Conservation (phyloP, 1,284 basidiomycete genomes). For the Coriolopsis trogii region DNA sequence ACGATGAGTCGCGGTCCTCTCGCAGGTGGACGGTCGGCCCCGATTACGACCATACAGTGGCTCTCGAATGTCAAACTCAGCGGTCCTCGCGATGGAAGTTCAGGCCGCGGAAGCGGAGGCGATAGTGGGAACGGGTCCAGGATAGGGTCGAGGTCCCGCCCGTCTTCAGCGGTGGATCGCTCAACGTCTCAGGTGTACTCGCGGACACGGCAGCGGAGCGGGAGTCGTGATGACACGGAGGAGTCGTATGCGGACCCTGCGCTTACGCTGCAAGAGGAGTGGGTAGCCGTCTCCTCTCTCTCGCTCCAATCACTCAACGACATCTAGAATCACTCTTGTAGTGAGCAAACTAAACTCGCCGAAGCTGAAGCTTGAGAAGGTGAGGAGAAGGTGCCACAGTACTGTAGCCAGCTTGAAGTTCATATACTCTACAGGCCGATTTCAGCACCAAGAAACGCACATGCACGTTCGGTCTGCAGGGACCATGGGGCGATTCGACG, state of each 20-base stretch:
- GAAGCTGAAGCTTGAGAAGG: slow-evolving; percentile 88
- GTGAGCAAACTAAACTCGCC: slow-evolving; percentile 69
- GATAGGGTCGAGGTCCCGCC: slow-evolving; percentile 29
- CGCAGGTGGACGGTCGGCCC: slow-evolving; percentile 48
- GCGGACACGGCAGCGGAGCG: slow-evolving; percentile 37
- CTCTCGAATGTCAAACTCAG: slow-evolving; percentile 70
- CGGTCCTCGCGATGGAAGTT: slow-evolving; percentile 49
- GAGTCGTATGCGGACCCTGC: slow-evolving; percentile 47
- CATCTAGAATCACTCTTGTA: slow-evolving; percentile 80
- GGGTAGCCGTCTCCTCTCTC: too few species aligned
- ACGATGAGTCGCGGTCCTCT: slow-evolving; percentile 62
- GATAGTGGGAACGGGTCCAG: slow-evolving; percentile 44
- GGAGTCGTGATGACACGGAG: slow-evolving; percentile 43
- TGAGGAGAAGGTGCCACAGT: slow-evolving; percentile 29
- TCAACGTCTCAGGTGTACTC: slow-evolving; percentile 18
- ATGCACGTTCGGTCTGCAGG: slow-evolving; percentile 86
- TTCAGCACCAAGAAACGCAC: slow-evolving; percentile 72
- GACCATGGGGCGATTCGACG: slow-evolving; percentile 86
- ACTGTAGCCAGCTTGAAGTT: not conserved
- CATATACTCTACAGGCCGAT: slow-evolving; percentile 59
- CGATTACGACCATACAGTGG: slow-evolving; percentile 72
- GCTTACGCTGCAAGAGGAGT: slow-evolving; percentile 82
- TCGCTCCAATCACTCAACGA: too few species aligned
- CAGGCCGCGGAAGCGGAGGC: slow-evolving; percentile 52
- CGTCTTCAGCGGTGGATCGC: slow-evolving; percentile 24